A percentile compares a stretch with the other conserved stretches of the same genome.
phyloP scores from a whole-genome alignment of 257 asterid species.

The Gentiana macrophylla region DNA sequence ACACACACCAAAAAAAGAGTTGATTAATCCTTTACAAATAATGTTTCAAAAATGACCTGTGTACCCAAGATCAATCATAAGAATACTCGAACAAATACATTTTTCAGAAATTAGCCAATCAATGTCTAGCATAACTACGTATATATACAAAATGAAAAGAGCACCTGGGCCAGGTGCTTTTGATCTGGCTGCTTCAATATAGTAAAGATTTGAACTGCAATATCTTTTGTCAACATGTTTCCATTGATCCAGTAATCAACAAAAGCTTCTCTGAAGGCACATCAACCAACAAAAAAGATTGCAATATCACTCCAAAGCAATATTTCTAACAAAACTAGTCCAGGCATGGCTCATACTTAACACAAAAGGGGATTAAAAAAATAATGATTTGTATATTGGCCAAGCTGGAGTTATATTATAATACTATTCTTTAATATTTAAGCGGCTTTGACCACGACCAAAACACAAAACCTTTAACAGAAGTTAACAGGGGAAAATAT shows the following conservation, averaged over 20 bases:
- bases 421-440: no score
- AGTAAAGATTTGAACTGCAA: slow-evolving; percentile 62
- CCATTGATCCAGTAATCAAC: slow-evolving; percentile 79
- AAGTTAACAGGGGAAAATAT: no score
- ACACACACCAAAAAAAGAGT: not conserved
- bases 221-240: slow-evolving; percentile 84
- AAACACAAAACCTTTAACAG: no score
- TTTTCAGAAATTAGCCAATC: not conserved
- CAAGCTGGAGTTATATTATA: no score
- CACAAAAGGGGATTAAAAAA: not conserved
- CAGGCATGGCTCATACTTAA: no score
- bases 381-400: not conserved
- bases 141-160: not conserved
- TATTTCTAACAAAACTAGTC: not conserved
- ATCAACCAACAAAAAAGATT: slow-evolving; percentile 11
- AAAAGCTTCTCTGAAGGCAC: slow-evolving; percentile 76
- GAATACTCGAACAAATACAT: not conserved
- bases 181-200: slow-evolving; percentile 83
- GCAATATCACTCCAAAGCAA: slow-evolving; percentile 7
- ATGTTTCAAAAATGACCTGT: not conserved
- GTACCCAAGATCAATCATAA: not conserved
- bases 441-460: no score
- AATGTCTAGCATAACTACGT: not conserved
- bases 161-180: slow-evolving; percentile 71
- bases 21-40: slow-evolving; percentile 1